Base-by-base conservation (phyloP, 805 yeast genomes). In the Myxozyma udenii region DNA sequence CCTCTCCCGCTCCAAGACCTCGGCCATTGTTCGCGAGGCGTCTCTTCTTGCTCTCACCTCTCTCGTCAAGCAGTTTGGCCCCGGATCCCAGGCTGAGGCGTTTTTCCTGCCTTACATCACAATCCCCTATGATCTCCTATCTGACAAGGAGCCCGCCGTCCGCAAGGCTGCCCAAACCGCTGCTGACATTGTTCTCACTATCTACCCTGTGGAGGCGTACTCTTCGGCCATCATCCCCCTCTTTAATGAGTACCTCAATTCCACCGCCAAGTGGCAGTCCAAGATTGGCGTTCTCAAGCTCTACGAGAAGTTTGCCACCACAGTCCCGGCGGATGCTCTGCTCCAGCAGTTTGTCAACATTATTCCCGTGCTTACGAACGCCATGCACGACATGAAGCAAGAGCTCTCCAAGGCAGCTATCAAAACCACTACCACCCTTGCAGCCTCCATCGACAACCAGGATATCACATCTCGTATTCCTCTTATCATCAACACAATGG, bases 321-420 rank as follows among this genome's bases (percentile, higher is more conserved):
- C 85, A 44, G 81, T 85, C 39, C 93, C 96, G 51, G 80, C 84
- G 36, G 98, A 93, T 71, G 76, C 87, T 63, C 74, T 91, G 61
- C 96, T 91, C 71, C 68, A 83, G 66, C 81, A 83, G 61, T 91
- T 91, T 69, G 81, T 83, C 55, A 79, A 78, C 50, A 78, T 87
- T 3, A 80, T 91, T 30, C 98, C 98, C 35, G 78, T 85, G 7
- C 76, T 91, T 64, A 87, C 95, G 30, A 95, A 87, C 70, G 78
- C 84, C 72, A 80, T 96, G 59, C 91, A 95, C 51, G 98, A 91
- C 68, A 88, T 93, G 78, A 91, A 91, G 74, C 96, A 97, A 1
- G 98, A 91, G 71, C 77, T 93, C 51, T 89, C 96, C 24, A 83
- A 85, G 62, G 87, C 81, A 52, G 98, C 97, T 61, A 72, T 82